Conservation (phyloP, 2,329 filamentous ascomycete genomes). For the Didymella arachidicola region DNA sequence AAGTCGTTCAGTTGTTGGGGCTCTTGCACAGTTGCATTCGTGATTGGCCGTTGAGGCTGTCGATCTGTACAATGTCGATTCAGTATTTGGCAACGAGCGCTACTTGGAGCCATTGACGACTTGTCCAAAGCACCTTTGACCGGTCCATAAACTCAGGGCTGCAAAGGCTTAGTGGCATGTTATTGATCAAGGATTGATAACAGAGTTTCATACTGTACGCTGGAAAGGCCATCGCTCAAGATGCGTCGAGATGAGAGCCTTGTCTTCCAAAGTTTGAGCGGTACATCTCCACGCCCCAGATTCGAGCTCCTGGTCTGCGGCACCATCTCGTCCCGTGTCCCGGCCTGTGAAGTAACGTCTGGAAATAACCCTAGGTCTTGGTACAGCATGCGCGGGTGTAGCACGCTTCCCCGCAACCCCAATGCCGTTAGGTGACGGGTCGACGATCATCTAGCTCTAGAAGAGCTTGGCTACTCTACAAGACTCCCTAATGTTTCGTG, state of each 20-base stretch:
- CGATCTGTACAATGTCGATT: constrained; percentile 19
- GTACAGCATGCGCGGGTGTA: constrained; percentile 17
- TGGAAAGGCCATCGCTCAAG: background rate
- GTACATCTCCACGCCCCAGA: background rate
- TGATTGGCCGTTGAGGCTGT: constrained; percentile 14
- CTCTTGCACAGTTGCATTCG: background rate
- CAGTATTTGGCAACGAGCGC: constrained; percentile 7
- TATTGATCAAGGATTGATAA: background rate
- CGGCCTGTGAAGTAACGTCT: constrained; percentile 26
- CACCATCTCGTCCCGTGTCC: constrained; percentile 2
- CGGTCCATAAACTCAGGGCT: constrained; percentile 7
- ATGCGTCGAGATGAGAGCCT: background rate
- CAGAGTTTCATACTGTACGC: background rate
- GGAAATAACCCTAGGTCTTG: constrained; percentile 24
- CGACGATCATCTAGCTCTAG: constrained; percentile 31
- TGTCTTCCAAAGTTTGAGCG: background rate
- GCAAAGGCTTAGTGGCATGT: constrained; percentile 4
- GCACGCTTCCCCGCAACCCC: constrained; percentile 44
- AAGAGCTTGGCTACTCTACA: constrained; percentile 32
- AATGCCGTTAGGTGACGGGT: constrained; percentile 29
- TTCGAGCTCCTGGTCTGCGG: background rate
- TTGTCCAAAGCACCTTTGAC: constrained; percentile 14
- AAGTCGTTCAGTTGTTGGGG: constrained; percentile 8
- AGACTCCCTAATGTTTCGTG: constrained; percentile 29
- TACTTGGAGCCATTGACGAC: constrained; percentile 7